These are phyloP conservation scores for Oryza glumipatula DNA, from an alignment of 176 grass and related monocot genomes.

Conservation along the genomic window DNA sequence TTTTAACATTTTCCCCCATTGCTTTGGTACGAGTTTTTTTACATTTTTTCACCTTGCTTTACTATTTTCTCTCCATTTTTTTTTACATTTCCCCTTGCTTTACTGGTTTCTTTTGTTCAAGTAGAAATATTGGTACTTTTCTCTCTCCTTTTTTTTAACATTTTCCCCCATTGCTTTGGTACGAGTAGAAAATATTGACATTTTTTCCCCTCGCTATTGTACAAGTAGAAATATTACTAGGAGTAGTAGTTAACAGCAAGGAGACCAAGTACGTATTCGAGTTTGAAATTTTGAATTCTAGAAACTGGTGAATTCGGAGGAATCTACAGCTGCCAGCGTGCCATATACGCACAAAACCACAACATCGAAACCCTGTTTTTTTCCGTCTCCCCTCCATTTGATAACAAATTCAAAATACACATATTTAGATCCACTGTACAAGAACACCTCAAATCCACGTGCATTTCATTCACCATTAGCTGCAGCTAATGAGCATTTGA, in stretches of 20 bases:
- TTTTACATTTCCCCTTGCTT: too few species aligned
- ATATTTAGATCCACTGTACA: not conserved
- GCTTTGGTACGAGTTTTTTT: too few species aligned
- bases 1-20: too few species aligned
- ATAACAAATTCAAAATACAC: not conserved
- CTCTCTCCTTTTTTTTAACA: too few species aligned
- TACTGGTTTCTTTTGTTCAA: too few species aligned
- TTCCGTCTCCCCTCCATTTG: not conserved
- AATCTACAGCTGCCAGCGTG: slow-evolving; percentile 33
- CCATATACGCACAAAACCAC: not conserved
- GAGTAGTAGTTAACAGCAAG: not conserved
- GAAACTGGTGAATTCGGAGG: slow-evolving; percentile 20
- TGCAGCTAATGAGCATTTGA: not conserved
- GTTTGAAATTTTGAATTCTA: slow-evolving; percentile 37
- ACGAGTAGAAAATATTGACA: too few species aligned
- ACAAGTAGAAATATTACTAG: too few species aligned
- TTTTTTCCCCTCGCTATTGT: too few species aligned
- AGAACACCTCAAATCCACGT: not conserved
- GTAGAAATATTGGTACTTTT: too few species aligned
- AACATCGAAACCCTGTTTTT: not conserved
- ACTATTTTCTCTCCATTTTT: too few species aligned
- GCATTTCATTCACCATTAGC: not conserved
- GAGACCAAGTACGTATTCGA: not conserved
- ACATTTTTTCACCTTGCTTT: too few species aligned
- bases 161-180: too few species aligned